Percentiles rank a stretch among this genome's conserved stretches.
Conservation (phyloP, 2,329 filamentous ascomycete species). For the Nigrograna mackinnonii region DNA sequence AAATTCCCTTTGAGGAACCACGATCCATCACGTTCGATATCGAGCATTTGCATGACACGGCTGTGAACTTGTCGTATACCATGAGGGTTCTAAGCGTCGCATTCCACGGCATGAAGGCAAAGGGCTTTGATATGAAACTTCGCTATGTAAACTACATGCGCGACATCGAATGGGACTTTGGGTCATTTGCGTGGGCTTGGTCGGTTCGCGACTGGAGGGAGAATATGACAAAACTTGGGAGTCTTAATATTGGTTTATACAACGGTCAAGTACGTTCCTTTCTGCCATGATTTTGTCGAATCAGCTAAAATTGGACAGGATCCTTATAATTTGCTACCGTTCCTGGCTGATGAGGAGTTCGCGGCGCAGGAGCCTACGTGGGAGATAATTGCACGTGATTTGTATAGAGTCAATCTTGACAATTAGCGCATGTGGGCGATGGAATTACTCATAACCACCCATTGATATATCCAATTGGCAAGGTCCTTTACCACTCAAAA, state of each 20-base stretch:
- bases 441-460: neutral
- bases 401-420: neutral
- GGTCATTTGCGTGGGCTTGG: neutral
- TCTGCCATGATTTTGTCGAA: no score
- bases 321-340: neutral
- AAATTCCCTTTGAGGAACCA: neutral
- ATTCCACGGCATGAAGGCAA: neutral
- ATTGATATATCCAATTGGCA: neutral
- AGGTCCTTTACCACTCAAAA: neutral
- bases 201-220: neutral
- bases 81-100: neutral
- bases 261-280: neutral
- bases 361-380: neutral
- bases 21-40: conserved; percentile 3
- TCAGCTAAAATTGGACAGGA: neutral
- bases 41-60: neutral
- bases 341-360: neutral
- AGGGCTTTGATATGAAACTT: neutral
- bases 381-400: neutral
- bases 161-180: neutral
- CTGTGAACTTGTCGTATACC: neutral
- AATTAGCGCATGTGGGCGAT: neutral
- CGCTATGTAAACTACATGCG: neutral
- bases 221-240: conserved; percentile 1
- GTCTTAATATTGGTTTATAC: neutral